Evolutionary conservation across 768 basidiomycete species (phyloP).

Genomic region (Collybiopsis luxurians): DNA sequence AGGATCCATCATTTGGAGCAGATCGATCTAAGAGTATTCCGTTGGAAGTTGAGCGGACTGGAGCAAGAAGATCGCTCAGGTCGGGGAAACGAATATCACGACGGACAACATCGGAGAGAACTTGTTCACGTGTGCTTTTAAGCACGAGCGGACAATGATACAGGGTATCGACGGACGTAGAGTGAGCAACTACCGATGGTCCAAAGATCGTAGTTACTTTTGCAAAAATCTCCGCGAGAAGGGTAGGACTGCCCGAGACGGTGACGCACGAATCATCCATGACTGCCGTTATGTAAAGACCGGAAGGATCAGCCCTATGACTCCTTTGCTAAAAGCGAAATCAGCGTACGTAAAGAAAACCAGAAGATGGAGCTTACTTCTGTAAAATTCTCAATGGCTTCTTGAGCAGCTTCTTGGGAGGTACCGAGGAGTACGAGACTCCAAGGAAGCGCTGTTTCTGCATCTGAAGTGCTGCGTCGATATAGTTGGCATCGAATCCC

Average conservation of each 20-base stretch:
- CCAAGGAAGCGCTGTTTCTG: slow-evolving; percentile 37
- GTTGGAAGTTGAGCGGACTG: slow-evolving; percentile 44
- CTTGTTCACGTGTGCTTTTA: slow-evolving; percentile 29
- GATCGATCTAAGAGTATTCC: slow-evolving; percentile 32
- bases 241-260: slow-evolving; percentile 55
- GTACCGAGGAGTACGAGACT: slow-evolving; percentile 37
- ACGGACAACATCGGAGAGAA: slow-evolving; percentile 41
- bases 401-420: slow-evolving; percentile 17
- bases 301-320: slow-evolving; percentile 13
- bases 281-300: slow-evolving; percentile 49
- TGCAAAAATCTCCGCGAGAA: slow-evolving; percentile 40
- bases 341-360: slow-evolving; percentile 2
- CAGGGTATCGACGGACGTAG: slow-evolving; percentile 45
- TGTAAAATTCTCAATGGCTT: slow-evolving; percentile 12
- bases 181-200: slow-evolving; percentile 25
- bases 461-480: slow-evolving; percentile 13
- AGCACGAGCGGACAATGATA: slow-evolving; percentile 46
- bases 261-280: slow-evolving; percentile 47
- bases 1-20: slow-evolving; percentile 11
- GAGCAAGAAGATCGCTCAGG: slow-evolving; percentile 42
- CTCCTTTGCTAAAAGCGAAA: not conserved
- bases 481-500: slow-evolving; percentile 36
- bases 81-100: slow-evolving; percentile 51
- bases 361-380: slow-evolving; percentile 7
- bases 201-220: slow-evolving; percentile 30